A percentile compares a stretch with the other conserved stretches of the same genome.
Conservation (phyloP, 352 stramenopile species). For the Lagenidium giganteum region DNA sequence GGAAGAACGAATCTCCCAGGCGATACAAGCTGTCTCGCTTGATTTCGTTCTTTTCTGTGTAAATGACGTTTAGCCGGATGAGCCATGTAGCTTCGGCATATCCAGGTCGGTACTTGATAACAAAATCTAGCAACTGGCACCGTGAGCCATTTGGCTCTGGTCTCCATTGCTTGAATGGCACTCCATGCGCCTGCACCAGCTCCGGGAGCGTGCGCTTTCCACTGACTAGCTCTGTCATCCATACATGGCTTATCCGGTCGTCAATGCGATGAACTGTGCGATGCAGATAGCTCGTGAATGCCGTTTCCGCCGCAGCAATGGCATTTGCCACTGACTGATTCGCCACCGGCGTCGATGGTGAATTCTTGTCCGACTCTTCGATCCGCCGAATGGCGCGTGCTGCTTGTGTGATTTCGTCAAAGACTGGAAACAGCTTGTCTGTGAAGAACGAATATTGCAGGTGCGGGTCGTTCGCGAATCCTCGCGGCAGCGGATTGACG, state of each 20-base stretch:
- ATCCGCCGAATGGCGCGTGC: slow-evolving; percentile 42
- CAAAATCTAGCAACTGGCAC: slow-evolving; percentile 73
- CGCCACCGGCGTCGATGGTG: neutral
- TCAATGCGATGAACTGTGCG: slow-evolving; percentile 77
- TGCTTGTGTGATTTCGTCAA: slow-evolving; percentile 58
- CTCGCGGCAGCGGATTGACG: slow-evolving; percentile 68
- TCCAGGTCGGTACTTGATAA: slow-evolving; percentile 66
- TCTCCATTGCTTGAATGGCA: slow-evolving; percentile 83
- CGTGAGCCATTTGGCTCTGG: slow-evolving; percentile 69
- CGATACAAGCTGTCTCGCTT: slow-evolving; percentile 57
- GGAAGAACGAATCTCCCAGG: slow-evolving; percentile 79
- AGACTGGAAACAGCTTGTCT: slow-evolving; percentile 67
- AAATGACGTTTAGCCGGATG: slow-evolving; percentile 80
- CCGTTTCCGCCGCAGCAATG: too few relatives aligned
- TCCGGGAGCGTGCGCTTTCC: slow-evolving; percentile 58
- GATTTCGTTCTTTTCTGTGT: slow-evolving; percentile 83
- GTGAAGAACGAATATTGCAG: slow-evolving; percentile 83
- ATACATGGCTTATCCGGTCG: slow-evolving; percentile 68
- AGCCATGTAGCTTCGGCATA: slow-evolving; percentile 80
- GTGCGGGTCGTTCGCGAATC: slow-evolving; percentile 78
- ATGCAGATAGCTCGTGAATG: slow-evolving; percentile 80
- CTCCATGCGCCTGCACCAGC: slow-evolving; percentile 68
- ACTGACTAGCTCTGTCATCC: slow-evolving; percentile 73
- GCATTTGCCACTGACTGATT: slow-evolving; percentile 7
- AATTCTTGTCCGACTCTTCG: slow-evolving; percentile 1